These are phyloP conservation scores for Fusarium algeriense DNA, from an alignment of 2,329 filamentous ascomycete genomes.

Conservation along the genomic window DNA sequence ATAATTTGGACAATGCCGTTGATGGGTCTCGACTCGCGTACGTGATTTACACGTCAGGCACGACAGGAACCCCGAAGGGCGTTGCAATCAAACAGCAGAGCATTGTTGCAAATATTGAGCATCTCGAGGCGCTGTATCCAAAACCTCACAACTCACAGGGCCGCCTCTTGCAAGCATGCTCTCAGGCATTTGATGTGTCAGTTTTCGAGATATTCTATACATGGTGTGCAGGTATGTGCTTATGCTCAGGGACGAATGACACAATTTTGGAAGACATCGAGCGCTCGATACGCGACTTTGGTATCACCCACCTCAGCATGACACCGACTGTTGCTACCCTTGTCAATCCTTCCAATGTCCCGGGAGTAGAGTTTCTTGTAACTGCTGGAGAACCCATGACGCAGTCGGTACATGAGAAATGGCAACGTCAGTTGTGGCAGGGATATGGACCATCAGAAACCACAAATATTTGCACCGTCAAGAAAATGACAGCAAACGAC, in stretches of 20 bases:
- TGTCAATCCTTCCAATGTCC: conserved; percentile 76
- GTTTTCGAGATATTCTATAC: conserved; percentile 92
- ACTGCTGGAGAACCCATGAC: conserved; percentile 87
- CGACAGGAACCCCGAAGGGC: conserved; percentile 83
- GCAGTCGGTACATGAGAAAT: conserved; percentile 74
- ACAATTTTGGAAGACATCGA: conserved; percentile 80
- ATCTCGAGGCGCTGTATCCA: conserved; percentile 76
- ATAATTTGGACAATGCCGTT: conserved; percentile 55
- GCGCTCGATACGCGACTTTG: conserved; percentile 70
- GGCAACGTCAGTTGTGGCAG: conserved; percentile 79
- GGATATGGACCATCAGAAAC: conserved; percentile 89
- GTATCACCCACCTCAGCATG: conserved; percentile 83
- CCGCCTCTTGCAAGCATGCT: conserved; percentile 84
- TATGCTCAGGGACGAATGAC: conserved; percentile 82
- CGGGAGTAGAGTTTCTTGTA: conserved; percentile 79
- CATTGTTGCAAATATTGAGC: conserved; percentile 79
- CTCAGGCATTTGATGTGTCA: conserved; percentile 87
- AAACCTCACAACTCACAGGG: conserved; percentile 55
- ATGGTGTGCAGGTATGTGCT: conserved; percentile 81
- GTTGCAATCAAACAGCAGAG: conserved; percentile 83
- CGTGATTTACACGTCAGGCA: conserved; percentile 86
- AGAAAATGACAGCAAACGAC: conserved; percentile 69
- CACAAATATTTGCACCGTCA: conserved; percentile 87
- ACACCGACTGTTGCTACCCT: conserved; percentile 87
- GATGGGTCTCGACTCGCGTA: conserved; percentile 73